Evolutionary conservation across 495 filamentous ascomycete species (phyloP), one percentile per base, ranked within the genome.

Genomic region (Neurospora sp.): DNA sequence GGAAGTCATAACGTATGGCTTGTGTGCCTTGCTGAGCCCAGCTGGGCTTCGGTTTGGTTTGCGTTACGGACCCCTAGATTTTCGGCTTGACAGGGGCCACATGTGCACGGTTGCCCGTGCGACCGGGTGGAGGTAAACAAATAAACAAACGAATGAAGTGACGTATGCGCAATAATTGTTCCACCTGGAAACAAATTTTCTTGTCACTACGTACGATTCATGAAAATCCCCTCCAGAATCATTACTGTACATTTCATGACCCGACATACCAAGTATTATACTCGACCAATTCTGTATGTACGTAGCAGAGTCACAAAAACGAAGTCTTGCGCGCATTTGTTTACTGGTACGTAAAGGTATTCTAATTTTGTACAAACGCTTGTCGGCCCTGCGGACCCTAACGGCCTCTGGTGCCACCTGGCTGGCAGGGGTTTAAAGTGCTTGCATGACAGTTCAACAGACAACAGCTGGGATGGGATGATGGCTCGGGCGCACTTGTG

Each of bases 341-440:
- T 35, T 62, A 35, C 54, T 35, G 12, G 54, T 35, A 27, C 12
- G 54, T 16, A 35, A 66, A 66, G 7, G 54, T 66, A 35, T 66
- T 31, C 27, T 35, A 66, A 66, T 31, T 35, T 62, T 66, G 23
- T 66, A 35, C 54, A 66, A 35, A 66, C 54, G 14, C 27, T 66
- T 66, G 54, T 66, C 54, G 54, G 54, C 5, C 54, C 14, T 66
- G 54, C 27, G 54, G 54, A 66, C 27, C 27, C 54, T 66, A 35
- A 66, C 27, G 54, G 54, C 27, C 54, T 62, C 27, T 71, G 39
- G 39, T 41, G 60, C 74, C 54, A 39, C 71, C 23, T 44, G 14
- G 37, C 40, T n/a, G 60, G 72, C 72, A 74, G 37, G 72, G 72
- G 39, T 71, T 37, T 74, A 74, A 74, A 74, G 72, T 74, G 72